phyloP scores from a whole-genome alignment of 2,329 filamentous ascomycete genomes.

The Anthostomella pinea region DNA sequence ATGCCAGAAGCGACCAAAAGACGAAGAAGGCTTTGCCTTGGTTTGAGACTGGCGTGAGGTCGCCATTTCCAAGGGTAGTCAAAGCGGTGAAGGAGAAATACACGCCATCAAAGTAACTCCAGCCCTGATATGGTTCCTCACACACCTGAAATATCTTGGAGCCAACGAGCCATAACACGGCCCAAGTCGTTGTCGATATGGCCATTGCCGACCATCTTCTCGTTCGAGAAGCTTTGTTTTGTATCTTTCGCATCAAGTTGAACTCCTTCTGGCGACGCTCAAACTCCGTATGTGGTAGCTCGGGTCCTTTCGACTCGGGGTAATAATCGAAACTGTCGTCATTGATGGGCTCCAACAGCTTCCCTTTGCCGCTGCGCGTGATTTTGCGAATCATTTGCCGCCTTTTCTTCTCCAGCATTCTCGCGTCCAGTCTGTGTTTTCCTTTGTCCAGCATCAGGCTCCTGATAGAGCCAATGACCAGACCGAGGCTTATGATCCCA shows the following conservation, averaged over 20 bases:
- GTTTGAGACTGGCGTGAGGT: conserved; percentile 73
- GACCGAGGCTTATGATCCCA: conserved; percentile 79
- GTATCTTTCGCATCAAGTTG: conserved; percentile 77
- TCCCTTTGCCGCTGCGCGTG: conserved; percentile 42
- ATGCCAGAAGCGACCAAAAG: conserved; percentile 83
- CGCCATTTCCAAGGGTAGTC: conserved; percentile 85
- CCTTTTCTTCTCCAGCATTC: conserved; percentile 60
- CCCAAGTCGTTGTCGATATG: conserved; percentile 66
- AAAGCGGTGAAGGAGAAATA: conserved; percentile 86
- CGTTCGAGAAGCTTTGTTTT: conserved; percentile 60
- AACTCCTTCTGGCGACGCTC: conserved; percentile 70
- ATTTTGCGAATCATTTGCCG: conserved; percentile 45
- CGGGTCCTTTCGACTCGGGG: conserved; percentile 13
- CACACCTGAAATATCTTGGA: conserved; percentile 66
- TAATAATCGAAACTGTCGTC: conserved; percentile 18
- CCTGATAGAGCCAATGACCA: conserved; percentile 78
- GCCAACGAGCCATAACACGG: conserved; percentile 76
- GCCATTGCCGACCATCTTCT: conserved; percentile 73
- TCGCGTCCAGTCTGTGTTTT: conserved; percentile 49
- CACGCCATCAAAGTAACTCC: conserved; percentile 76
- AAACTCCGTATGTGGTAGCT: conserved; percentile 40
- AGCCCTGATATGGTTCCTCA: conserved; percentile 53
- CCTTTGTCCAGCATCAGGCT: conserved; percentile 60
- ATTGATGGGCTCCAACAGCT: conserved; percentile 49
- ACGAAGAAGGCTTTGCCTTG: conserved; percentile 83